These are phyloP conservation scores for Microascus cirrosus DNA, from an alignment of 2,329 filamentous ascomycete genomes.

Conservation along the genomic window DNA sequence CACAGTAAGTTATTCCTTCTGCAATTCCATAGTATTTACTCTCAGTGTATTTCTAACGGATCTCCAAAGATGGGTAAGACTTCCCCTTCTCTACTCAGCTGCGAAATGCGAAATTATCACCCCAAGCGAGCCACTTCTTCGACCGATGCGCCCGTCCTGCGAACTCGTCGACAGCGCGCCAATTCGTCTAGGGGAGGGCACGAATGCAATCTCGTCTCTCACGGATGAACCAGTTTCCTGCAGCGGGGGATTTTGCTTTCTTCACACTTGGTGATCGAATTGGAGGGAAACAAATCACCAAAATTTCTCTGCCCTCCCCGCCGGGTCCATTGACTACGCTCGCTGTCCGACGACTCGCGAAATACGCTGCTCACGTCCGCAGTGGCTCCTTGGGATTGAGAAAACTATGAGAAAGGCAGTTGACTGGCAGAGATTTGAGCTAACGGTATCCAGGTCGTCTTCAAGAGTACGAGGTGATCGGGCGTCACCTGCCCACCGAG, in stretches of 20 bases:
- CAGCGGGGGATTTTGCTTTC: not conserved
- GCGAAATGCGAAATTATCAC: not conserved
- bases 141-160: not conserved
- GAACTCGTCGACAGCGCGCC: not conserved
- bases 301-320: not conserved
- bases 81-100: conserved; percentile 11
- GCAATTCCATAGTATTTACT: conserved; percentile 8
- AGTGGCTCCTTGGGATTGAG: not conserved
- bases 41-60: conserved; percentile 21
- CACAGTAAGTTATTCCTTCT: conserved; percentile 30
- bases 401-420: not conserved
- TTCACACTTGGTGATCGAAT: not conserved
- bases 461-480: conserved; percentile 99
- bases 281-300: not conserved
- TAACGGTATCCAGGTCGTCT: conserved; percentile 67
- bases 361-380: not conserved
- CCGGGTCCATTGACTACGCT: not conserved
- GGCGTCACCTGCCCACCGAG: conserved; percentile 97
- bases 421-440: not conserved
- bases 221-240: not conserved
- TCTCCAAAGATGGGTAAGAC: conserved; percentile 49
- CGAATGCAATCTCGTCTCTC: not conserved
- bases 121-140: not conserved
- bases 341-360: not conserved
- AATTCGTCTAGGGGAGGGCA: not conserved